A percentile compares a stretch with the other conserved stretches of the same genome.
Conservation (phyloP, 1,284 basidiomycete genomes). For the Ceratobasidium sp. region DNA sequence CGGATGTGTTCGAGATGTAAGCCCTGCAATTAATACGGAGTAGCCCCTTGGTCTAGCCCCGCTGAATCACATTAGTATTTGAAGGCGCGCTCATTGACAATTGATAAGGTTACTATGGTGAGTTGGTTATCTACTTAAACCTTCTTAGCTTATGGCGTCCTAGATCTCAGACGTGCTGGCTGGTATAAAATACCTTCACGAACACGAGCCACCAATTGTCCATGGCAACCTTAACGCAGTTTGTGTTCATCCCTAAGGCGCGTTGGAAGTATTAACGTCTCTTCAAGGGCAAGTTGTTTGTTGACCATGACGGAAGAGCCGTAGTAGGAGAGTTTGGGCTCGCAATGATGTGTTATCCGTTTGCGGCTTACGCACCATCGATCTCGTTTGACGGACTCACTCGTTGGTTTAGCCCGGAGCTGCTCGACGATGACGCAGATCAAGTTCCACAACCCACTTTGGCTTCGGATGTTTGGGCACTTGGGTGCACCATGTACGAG, state of each 20-base stretch:
- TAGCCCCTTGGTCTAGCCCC: not conserved
- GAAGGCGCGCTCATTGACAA: not conserved
- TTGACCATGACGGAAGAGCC: not conserved
- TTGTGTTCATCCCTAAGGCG: not conserved
- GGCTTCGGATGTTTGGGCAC: not conserved
- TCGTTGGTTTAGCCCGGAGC: slow-evolving; percentile 17
- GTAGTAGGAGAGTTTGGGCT: not conserved
- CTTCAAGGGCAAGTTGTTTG: slow-evolving; percentile 6
- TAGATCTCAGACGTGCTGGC: not conserved
- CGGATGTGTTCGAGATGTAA: slow-evolving; percentile 10
- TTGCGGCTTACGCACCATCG: not conserved
- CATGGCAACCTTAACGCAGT: slow-evolving; percentile 13
- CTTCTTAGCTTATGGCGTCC: too few relatives aligned
- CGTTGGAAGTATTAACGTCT: not conserved
- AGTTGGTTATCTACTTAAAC: not conserved
- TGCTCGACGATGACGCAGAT: slow-evolving; percentile 1
- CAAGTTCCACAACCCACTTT: not conserved
- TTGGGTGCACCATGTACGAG: slow-evolving; percentile 12
- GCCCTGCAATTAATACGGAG: not conserved
- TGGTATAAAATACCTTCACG: slow-evolving; percentile 17
- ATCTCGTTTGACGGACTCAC: not conserved
- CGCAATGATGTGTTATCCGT: not conserved
- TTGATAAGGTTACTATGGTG: not conserved
- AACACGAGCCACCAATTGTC: slow-evolving; percentile 8
- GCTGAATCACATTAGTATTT: not conserved